phyloP scores from a whole-genome alignment of 169 alveolate genomes.

The Cryptosporidium sp. region DNA sequence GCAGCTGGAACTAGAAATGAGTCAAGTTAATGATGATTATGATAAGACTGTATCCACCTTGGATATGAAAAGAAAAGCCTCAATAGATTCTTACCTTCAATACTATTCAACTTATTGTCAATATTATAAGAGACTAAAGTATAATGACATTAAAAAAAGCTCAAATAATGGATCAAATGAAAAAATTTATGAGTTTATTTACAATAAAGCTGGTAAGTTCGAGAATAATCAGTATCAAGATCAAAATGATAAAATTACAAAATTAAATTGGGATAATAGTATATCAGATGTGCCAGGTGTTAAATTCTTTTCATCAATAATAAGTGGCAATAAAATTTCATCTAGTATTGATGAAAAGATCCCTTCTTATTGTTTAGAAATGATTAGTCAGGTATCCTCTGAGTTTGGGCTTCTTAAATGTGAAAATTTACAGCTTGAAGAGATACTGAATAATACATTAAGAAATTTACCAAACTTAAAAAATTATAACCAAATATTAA shows the following conservation, averaged over 20 bases:
- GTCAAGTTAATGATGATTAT: slow-evolving; percentile 8
- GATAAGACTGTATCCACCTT: not conserved
- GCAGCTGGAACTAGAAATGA: not conserved
- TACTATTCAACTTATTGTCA: slow-evolving; percentile 54
- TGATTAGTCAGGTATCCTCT: slow-evolving; percentile 19
- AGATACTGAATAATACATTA: slow-evolving; percentile 1
- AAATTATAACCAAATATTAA: not conserved
- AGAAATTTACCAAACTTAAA: not conserved
- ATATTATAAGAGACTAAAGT: slow-evolving; percentile 6
- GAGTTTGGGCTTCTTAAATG: slow-evolving; percentile 34
- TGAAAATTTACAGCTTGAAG: not conserved
- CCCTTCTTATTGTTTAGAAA: slow-evolving; percentile 41
- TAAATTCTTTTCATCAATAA: slow-evolving; percentile 4
- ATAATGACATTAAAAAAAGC: not conserved
- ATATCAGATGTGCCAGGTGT: slow-evolving; percentile 37
- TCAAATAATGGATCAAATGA: not conserved
- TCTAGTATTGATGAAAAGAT: not conserved
- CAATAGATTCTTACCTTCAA: slow-evolving; percentile 35
- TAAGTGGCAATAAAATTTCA: not conserved
- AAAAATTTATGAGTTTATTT: slow-evolving; percentile 7
- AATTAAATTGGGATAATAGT: not conserved
- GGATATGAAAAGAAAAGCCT: not conserved
- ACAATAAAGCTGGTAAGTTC: not conserved
- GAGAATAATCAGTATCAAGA: not conserved
- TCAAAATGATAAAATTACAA: not conserved